Evolutionary conservation across 495 filamentous ascomycete genomes (phyloP), one percentile per base, ranked within the genome.

Genomic region (Penicillium lividum): DNA sequence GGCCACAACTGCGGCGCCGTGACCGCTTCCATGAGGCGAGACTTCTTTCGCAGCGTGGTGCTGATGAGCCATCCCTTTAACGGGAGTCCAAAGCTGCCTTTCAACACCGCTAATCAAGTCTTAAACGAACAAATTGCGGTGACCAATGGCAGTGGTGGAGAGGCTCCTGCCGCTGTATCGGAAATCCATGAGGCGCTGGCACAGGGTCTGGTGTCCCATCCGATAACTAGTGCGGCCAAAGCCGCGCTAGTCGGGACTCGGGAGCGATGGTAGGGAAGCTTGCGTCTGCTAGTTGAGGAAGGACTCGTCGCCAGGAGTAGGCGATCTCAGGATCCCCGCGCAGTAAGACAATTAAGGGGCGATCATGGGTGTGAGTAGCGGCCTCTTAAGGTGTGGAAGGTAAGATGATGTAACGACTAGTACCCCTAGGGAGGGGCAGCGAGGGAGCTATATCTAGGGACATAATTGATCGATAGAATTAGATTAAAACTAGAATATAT

Each of bases 261-360:
- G 82, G 80, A 3, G 86, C 86, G 5, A 89, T 81, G 53, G 84
- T 84, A 68, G 85, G 76, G 68, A 83, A 89, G 47, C 83, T 84
- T 3, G 80, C 73, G 5, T 59, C 67, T 9, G 86, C 82, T 25
- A 90, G 68, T 3, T 68, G 51, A 16, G 82, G 80, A 56, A 89
- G 76, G 11, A 88, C 68, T 45, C 85, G 82, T 54, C 86, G 84
- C 86, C 86, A 89, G 33, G 86, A 88, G 68, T 80, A 89, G 46
- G 86, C 84, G 18, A 89, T 77, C 62, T 89, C 86, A 7, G 86
- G 86, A 60, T 81, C 89, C 22, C 86, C 86, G 67, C 88, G 87
- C 53, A 83, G 77, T 58, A 87, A 82, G 18, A 89, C 68, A 31
- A 90, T 70, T 46, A 89, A 78, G 0, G 85, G 86, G 16, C 74